A percentile compares a stretch with the other conserved stretches of the same genome.
phyloP scores from a whole-genome alignment of 2,329 filamentous ascomycete genomes.

The Sporothrix pallida region DNA sequence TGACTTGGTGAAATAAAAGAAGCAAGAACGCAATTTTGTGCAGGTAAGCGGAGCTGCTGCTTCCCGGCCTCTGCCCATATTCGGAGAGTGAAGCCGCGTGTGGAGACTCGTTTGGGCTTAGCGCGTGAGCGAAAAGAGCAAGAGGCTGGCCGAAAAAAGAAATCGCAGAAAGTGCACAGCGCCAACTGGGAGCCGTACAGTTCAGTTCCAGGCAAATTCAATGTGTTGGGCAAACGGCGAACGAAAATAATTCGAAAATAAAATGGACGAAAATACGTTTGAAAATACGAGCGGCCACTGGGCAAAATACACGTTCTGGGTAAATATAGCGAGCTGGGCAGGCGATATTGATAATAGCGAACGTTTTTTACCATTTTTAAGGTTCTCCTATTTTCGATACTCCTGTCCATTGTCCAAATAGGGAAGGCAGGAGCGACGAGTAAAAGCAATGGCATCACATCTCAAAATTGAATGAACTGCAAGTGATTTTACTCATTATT shows the following conservation, averaged over 20 bases:
- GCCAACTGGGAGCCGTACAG: background rate
- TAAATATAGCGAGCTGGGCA: slow-evolving; percentile 14
- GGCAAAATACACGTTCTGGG: slow-evolving; percentile 20
- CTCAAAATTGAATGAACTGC: background rate
- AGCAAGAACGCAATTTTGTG: slow-evolving; percentile 13
- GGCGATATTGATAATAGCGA: background rate
- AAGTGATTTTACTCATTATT: background rate
- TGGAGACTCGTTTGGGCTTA: slow-evolving; percentile 30
- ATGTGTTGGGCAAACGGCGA: background rate
- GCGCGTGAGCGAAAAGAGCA: slow-evolving; percentile 1
- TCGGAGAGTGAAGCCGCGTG: slow-evolving; percentile 31
- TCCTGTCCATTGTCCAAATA: slow-evolving; percentile 1
- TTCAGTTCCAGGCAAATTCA: background rate
- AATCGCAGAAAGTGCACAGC: slow-evolving; percentile 13
- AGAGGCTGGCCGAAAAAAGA: slow-evolving; percentile 28
- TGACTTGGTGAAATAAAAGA: background rate
- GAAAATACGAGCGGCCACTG: background rate
- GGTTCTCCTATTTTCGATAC: background rate
- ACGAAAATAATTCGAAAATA: background rate
- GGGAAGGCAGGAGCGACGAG: background rate
- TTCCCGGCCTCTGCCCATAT: slow-evolving; percentile 31
- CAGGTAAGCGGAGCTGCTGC: background rate
- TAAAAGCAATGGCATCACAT: background rate
- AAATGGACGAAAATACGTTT: background rate
- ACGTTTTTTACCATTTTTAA: background rate